Conservation (phyloP, 495 filamentous ascomycete species). For the Evernia prunastri region DNA sequence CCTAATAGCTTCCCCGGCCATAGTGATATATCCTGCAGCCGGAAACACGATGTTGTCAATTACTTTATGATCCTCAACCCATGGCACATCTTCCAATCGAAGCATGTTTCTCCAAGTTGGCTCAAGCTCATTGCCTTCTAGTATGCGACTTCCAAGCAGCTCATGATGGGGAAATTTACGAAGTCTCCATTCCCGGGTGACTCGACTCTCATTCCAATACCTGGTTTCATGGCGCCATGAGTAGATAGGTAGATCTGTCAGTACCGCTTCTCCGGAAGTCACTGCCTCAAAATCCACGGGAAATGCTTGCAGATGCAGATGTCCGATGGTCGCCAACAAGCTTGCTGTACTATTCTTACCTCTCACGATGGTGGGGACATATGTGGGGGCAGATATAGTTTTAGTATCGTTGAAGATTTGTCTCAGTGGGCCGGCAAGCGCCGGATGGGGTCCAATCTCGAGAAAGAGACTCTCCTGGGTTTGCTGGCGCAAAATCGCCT, state of each 20-base stretch:
- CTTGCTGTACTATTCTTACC: too few species aligned
- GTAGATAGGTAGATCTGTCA: background rate
- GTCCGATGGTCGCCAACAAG: too few species aligned
- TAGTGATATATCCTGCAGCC: background rate
- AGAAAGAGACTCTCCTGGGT: too few species aligned
- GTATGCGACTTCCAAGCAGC: background rate
- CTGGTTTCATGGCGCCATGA: background rate
- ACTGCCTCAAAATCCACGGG: too few species aligned
- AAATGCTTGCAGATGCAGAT: too few species aligned
- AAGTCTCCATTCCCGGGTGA: background rate
- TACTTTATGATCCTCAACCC: background rate
- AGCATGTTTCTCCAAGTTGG: background rate
- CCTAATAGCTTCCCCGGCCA: background rate
- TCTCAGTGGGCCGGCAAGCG: too few species aligned
- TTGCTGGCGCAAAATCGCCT: too few species aligned
- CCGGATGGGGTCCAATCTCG: too few species aligned
- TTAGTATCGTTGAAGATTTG: too few species aligned
- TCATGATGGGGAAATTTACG: background rate
- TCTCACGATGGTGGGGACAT: too few species aligned
- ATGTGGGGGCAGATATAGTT: too few species aligned
- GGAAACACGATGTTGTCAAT: background rate
- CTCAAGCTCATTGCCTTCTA: background rate
- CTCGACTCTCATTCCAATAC: background rate
- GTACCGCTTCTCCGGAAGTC: too few species aligned
- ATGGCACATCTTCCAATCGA: background rate